phyloP scores from a whole-genome alignment of 1,139 yeast species.

The Scheffersomyces cryptocercus region DNA sequence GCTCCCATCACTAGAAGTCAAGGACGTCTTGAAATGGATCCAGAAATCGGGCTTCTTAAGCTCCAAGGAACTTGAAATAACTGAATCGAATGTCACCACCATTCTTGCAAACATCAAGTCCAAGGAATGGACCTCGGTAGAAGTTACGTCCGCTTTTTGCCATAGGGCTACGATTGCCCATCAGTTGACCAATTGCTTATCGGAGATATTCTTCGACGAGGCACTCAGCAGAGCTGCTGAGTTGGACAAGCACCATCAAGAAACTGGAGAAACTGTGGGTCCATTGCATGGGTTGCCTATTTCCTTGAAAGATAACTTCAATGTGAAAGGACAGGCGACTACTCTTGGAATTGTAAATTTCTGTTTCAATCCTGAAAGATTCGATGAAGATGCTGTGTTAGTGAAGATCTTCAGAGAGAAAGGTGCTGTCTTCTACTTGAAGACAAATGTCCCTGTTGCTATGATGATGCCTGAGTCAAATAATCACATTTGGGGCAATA shows the following conservation, averaged over 20 bases:
- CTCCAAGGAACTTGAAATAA: slow-evolving; percentile 32
- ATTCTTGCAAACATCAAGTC: slow-evolving; percentile 34
- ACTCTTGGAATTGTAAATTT: slow-evolving; percentile 47
- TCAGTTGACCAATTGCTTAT: slow-evolving; percentile 41
- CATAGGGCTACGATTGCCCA: slow-evolving; percentile 49
- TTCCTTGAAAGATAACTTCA: slow-evolving; percentile 49
- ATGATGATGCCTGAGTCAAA: slow-evolving; percentile 43
- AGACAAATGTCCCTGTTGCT: slow-evolving; percentile 38
- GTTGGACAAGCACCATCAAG: slow-evolving; percentile 27
- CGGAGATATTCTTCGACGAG: slow-evolving; percentile 37
- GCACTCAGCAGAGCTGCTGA: slow-evolving; percentile 29
- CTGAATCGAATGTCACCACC: slow-evolving; percentile 34
- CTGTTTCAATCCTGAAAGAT: slow-evolving; percentile 23
- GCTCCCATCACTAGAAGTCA: slow-evolving; percentile 27
- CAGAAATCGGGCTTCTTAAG: slow-evolving; percentile 24
- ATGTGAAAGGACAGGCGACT: slow-evolving; percentile 52
- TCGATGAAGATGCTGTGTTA: slow-evolving; percentile 27
- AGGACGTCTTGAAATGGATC: slow-evolving; percentile 41
- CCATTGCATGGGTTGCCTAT: slow-evolving; percentile 43
- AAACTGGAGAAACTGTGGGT: slow-evolving; percentile 26
- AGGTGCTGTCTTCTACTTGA: slow-evolving; percentile 37
- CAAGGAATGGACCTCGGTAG: slow-evolving; percentile 25
- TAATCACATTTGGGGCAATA: slow-evolving; percentile 35
- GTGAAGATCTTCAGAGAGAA: slow-evolving; percentile 24
- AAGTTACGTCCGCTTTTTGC: slow-evolving; percentile 37